Conservation (phyloP, 805 yeast genomes). For the Ogataea ramenticola region DNA sequence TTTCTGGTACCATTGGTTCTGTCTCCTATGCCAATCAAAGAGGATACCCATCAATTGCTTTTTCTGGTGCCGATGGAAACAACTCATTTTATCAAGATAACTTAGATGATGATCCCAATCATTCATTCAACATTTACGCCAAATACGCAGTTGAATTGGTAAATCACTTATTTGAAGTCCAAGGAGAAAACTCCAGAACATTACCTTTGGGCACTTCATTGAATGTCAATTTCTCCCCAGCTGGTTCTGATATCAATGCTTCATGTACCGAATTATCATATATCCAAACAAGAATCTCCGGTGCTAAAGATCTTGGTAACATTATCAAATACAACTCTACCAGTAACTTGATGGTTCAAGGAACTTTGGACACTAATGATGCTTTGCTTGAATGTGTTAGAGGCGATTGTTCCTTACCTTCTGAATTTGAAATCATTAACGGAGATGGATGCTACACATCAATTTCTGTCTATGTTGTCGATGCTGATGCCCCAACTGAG, state of each 20-base stretch:
- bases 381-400: slow-evolving; percentile 20
- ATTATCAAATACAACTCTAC: slow-evolving; percentile 32
- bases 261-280: slow-evolving; percentile 34
- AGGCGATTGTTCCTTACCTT: slow-evolving; percentile 36
- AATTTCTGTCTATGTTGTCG: slow-evolving; percentile 37
- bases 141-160: slow-evolving; percentile 31
- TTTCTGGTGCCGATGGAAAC: slow-evolving; percentile 40
- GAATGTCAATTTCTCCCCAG: slow-evolving; percentile 38
- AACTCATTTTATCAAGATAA: slow-evolving; percentile 39
- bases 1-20: slow-evolving; percentile 45
- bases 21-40: slow-evolving; percentile 37
- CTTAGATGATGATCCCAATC: slow-evolving; percentile 29
- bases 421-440: slow-evolving; percentile 25
- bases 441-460: slow-evolving; percentile 28
- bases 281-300: slow-evolving; percentile 36
- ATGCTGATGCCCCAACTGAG: slow-evolving; percentile 29
- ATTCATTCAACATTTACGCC: slow-evolving; percentile 36
- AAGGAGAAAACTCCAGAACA: slow-evolving; percentile 29
- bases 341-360: slow-evolving; percentile 6
- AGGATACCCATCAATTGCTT: slow-evolving; percentile 38
- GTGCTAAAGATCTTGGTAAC: slow-evolving; percentile 24
- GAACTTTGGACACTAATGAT: slow-evolving; percentile 16
- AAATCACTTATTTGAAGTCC: slow-evolving; percentile 26
- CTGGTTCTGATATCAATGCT: slow-evolving; percentile 26
- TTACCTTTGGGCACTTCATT: slow-evolving; percentile 37